phyloP scores from a whole-genome alignment of 2,329 filamentous ascomycete species.

The Aspergillus viridinutans region DNA sequence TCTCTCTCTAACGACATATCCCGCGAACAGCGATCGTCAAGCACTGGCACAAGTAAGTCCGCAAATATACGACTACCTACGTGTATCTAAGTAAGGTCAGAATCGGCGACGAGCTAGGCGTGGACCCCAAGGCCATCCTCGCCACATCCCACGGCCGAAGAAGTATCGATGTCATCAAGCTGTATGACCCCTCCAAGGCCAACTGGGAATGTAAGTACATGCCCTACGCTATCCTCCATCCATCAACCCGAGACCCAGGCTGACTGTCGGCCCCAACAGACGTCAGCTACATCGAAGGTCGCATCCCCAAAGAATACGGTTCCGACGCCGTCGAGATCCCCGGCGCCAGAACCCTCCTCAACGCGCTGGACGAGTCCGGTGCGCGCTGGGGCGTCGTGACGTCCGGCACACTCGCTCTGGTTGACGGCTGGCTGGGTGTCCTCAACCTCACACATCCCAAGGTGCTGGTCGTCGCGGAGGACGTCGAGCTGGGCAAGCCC shows the following conservation, averaged over 20 bases:
- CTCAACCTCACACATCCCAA: constrained; percentile 62
- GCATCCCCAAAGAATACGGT: constrained; percentile 72
- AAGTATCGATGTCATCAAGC: constrained; percentile 77
- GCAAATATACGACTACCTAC: background rate
- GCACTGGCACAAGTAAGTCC: constrained; percentile 59
- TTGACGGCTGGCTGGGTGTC: constrained; percentile 67
- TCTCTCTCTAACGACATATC: constrained; percentile 45
- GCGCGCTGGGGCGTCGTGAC: constrained; percentile 81
- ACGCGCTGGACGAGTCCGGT: constrained; percentile 56
- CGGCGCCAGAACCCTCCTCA: constrained; percentile 69
- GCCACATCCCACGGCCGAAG: constrained; percentile 87
- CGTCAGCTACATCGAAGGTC: constrained; percentile 70
- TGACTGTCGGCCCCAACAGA: constrained; percentile 50
- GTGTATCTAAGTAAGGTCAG: constrained; percentile 19
- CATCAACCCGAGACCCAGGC: background rate
- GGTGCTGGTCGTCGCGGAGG: constrained; percentile 70
- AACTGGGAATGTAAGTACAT: constrained; percentile 80
- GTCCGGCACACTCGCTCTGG: constrained; percentile 63
- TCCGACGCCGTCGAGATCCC: constrained; percentile 79
- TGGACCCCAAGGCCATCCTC: constrained; percentile 79
- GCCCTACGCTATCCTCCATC: constrained; percentile 2
- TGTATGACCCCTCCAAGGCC: constrained; percentile 78
- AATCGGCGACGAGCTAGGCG: constrained; percentile 71
- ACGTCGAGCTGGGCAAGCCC: constrained; percentile 70
- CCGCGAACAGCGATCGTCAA: constrained; percentile 56